Conservation (phyloP, 129 eudicot genomes). For the Rutidosis leptorrhynchoides region DNA sequence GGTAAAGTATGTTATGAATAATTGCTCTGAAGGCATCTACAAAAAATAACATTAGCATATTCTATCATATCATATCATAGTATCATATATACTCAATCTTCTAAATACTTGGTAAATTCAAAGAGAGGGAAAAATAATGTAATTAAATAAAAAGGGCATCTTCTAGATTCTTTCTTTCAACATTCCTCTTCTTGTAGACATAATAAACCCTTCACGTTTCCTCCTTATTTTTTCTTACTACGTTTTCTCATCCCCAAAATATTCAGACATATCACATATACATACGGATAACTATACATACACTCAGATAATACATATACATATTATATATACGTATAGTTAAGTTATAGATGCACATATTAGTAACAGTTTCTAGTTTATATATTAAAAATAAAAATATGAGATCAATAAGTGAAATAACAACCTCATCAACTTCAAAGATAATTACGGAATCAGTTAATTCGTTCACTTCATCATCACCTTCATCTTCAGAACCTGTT, state of each 20-base stretch:
- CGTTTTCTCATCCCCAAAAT: background rate
- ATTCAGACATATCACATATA: too few species aligned
- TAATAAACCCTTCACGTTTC: slow-evolving; percentile 6
- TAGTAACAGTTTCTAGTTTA: background rate
- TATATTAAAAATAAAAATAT: slow-evolving; percentile 5
- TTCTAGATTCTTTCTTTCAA: slow-evolving; percentile 18
- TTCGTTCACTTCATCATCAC: background rate
- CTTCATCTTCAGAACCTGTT: slow-evolving; percentile 34
- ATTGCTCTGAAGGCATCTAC: slow-evolving; percentile 32
- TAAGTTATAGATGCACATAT: background rate
- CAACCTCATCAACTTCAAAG: slow-evolving; percentile 32
- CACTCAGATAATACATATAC: too few species aligned
- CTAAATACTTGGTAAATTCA: slow-evolving; percentile 4
- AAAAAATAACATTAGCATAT: slow-evolving; percentile 27
- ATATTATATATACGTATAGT: too few species aligned
- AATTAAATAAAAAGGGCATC: background rate
- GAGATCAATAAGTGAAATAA: slow-evolving; percentile 36
- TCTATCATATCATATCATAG: slow-evolving; percentile 1
- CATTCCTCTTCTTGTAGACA: background rate
- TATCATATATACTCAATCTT: background rate
- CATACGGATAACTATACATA: too few species aligned
- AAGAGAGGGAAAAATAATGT: slow-evolving; percentile 7
- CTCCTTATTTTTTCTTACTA: slow-evolving; percentile 1
- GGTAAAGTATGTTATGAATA: slow-evolving; percentile 14
- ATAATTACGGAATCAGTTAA: slow-evolving; percentile 16